Conservation (phyloP, 352 stramenopile species). For the Pythium aphanidermatum region DNA sequence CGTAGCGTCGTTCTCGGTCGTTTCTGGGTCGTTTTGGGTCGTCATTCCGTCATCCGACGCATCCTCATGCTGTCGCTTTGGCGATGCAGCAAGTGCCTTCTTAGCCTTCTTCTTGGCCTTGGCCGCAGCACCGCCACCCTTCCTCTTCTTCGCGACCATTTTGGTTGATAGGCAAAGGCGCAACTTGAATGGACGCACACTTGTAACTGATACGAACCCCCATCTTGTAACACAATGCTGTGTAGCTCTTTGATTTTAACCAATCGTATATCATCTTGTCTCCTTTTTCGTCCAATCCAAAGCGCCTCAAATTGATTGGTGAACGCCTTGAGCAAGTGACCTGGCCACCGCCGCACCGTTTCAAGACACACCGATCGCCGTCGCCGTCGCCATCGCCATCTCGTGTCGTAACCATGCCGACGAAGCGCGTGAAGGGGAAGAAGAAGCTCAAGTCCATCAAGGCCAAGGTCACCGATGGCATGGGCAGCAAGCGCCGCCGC, state of each 20-base stretch:
- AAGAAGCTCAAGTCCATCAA: conserved; percentile 91
- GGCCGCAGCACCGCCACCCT: conserved; percentile 15
- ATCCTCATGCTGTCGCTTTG: neutral
- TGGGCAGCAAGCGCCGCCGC: conserved; percentile 75
- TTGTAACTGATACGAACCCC: conserved; percentile 1
- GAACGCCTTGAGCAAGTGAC: conserved; percentile 12
- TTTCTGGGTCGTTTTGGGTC: conserved; percentile 4
- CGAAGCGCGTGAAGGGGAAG: conserved; percentile 85
- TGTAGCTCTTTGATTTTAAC: conserved; percentile 9
- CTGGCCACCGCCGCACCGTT: neutral
- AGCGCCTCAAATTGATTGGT: conserved; percentile 25
- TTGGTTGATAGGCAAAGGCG: conserved; percentile 1
- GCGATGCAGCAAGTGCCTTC: conserved; percentile 29
- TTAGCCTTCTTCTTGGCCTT: conserved; percentile 45
- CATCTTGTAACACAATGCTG: neutral
- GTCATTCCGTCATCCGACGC: conserved; percentile 3
- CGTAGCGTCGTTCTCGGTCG: conserved; percentile 11
- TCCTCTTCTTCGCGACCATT: conserved; percentile 59
- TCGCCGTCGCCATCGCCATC: neutral
- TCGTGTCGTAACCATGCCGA: conserved; percentile 45
- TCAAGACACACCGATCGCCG: conserved; percentile 8
- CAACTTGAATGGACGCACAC: neutral
- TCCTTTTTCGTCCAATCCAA: conserved; percentile 11
- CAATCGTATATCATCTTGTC: conserved; percentile 6
- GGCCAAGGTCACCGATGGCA: conserved; percentile 78